Base-by-base conservation (phyloP, 306 rosid genomes). In the Comarum palustre region DNA sequence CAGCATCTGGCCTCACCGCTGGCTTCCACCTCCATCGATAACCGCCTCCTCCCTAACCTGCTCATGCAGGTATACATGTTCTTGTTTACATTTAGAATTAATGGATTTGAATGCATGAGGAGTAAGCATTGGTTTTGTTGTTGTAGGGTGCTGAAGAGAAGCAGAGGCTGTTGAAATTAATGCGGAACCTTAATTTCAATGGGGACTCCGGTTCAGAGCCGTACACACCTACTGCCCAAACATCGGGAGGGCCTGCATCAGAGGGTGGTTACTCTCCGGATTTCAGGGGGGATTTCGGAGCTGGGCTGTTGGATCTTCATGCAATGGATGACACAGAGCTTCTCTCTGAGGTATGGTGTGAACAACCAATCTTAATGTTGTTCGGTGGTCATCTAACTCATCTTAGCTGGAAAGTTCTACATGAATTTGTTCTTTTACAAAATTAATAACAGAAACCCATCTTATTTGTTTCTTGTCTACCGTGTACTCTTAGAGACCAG, bases 1-100 rank as follows among this genome's bases (percentile, higher is more conserved):
- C 98, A 94, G 92, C 98, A 94, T 89, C 96, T 94, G 91, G 98
- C 98, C 86, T 91, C 97, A 51, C 98, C 98, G 5, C 69, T 89
- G 89, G 96, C 98, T 69, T 85, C 94, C 77, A 72, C 84, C 9
- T 86, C 79, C 29, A 78, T 88, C 20, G 98, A 93, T 80, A 85
- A 89, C 17, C 97, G 96, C 13, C 89, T 89, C 67, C 96, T 92
- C 58, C 97, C 97, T 64, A 89, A 87, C 76, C 88, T 89, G 73
- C 91, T 87, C 69, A 81, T 91, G 96, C 98, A 91, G 97, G 98
- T 90, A 82, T 71, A 24, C 34, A 7, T 66, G 55, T 31, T 75
- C 3, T 6, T 6, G 5, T 24, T 73, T 50, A 4, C 39, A n/a
- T 31, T 22, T 62, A 1, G 47, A 34, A 14, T 17, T 41, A 4